These are phyloP conservation scores for Sugiyamaella xylanicola DNA, from an alignment of 1,139 yeast genomes.

Conservation along the genomic window DNA sequence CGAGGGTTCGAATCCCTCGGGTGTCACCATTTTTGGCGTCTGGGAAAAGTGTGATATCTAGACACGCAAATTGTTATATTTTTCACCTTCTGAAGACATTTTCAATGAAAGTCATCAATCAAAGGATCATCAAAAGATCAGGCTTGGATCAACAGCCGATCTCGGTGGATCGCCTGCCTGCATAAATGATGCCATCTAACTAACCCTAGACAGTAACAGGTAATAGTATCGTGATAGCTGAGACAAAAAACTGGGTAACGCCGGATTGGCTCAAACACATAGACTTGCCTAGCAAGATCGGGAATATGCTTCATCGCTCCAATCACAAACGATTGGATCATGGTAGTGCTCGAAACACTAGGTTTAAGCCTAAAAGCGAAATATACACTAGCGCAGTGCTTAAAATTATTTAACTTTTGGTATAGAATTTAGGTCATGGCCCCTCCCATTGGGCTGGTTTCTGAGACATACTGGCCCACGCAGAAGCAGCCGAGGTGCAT, in stretches of 20 bases:
- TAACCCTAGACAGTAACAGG: neutral
- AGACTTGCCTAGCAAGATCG: neutral
- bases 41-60: too few species aligned
- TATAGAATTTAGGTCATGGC: too few species aligned
- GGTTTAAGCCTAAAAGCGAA: neutral
- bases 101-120: too few species aligned
- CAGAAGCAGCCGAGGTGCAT: neutral
- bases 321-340: neutral
- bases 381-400: neutral
- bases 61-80: too few species aligned
- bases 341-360: neutral
- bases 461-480: neutral
- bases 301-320: neutral
- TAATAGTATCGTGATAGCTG: neutral
- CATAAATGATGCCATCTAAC: neutral
- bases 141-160: neutral
- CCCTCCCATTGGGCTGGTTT: too few species aligned
- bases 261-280: neutral
- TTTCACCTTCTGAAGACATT: too few species aligned
- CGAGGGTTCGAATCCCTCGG: conserved; percentile 44
- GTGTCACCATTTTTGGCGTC: conserved; percentile 34
- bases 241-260: neutral
- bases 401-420: too few species aligned
- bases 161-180: neutral
- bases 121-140: neutral